Evolutionary conservation across 176 grass and related monocot genomes (phyloP).

Genomic region (Rhynchospora pubera): DNA sequence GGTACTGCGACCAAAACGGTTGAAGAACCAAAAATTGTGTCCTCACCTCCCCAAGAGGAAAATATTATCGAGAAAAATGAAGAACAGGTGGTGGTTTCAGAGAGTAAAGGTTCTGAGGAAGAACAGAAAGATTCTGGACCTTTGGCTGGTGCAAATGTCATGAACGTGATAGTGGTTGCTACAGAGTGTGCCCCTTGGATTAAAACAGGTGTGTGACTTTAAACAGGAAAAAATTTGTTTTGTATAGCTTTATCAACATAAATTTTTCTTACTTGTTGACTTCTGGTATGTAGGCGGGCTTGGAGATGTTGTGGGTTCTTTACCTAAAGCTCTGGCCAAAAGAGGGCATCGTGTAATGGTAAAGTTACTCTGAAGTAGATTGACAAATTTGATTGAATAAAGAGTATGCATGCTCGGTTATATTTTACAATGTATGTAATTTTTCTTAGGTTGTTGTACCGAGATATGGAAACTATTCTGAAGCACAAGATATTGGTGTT

Average conservation of each 20-base stretch:
- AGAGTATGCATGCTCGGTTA: not conserved
- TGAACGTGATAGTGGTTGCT: conserved; percentile 86
- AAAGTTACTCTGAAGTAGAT: conserved; percentile 8
- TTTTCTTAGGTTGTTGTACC: conserved; percentile 66
- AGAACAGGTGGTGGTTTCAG: not conserved
- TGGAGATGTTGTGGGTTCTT: conserved; percentile 84
- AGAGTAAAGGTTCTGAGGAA: conserved; percentile 30
- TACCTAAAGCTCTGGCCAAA: conserved; percentile 94
- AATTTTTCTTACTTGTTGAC: conserved; percentile 14
- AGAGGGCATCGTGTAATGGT: conserved; percentile 98
- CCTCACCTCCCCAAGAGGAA: not conserved
- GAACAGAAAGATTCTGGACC: conserved; percentile 32
- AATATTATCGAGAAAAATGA: conserved; percentile 22
- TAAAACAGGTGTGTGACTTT: conserved; percentile 57
- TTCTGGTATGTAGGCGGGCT: conserved; percentile 63
- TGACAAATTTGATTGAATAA: not conserved
- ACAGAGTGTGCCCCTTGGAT: conserved; percentile 88
- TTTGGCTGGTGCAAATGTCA: conserved; percentile 81
- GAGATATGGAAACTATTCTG: conserved; percentile 71
- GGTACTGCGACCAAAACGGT: not conserved
- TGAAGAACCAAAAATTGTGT: conserved; percentile 8
- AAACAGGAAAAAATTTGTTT: not conserved
- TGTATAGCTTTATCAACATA: not conserved
- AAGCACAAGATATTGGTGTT: conserved; percentile 56
- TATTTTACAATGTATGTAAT: not conserved